Evolutionary conservation across 1,284 basidiomycete genomes (phyloP), one percentile per base, ranked within the genome.

Genomic region (Ceratobasidium theobromae): DNA sequence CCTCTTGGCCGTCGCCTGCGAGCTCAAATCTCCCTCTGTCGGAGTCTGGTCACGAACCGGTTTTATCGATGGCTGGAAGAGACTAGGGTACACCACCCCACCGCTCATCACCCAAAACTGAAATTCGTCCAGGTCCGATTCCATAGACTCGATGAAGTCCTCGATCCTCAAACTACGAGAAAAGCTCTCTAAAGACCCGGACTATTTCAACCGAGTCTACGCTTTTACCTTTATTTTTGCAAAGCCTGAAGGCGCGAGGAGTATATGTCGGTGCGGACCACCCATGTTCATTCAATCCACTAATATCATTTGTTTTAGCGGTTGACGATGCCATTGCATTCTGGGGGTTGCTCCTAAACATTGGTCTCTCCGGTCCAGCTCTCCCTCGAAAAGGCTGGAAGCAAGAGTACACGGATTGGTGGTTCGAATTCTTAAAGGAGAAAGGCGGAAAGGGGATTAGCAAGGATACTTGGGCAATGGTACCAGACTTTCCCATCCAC

Each of bases 381-480:
- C 78, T 93, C 12, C 79, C 85, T 9, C 77, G 84, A 73, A 71
- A 79, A 70, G 86, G 85, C 8, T 95, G 93, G 84, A 81, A 83
- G 52, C 75, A 80, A 33, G 79, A 83, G 65, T 86, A 94, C 73
- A 86, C 86, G 18, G 78, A 86, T 14, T 83, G 86, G 81, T 98
- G 95, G 95, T 86, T 92, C 72, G 87, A 89, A 40, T 98, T 90
- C 75, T 75, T 95, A 71, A 80, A 78, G 43, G 79, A 84, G 73
- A 86, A 84, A 72, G 87, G 86, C 9, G 82, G 81, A 9, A 92
- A 91, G 75, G 93, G 93, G 3, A 83, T 98, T 38, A 95, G 90
- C 77, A 94, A 92, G 77, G 95, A 98, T 79, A 95, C 93, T 1
- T 98, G 95, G 95, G 79, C 82, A 57, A 90, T 96, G 84, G 92